Conservation (phyloP, 2,329 filamentous ascomycete species). For the Penicillium digitatum region DNA sequence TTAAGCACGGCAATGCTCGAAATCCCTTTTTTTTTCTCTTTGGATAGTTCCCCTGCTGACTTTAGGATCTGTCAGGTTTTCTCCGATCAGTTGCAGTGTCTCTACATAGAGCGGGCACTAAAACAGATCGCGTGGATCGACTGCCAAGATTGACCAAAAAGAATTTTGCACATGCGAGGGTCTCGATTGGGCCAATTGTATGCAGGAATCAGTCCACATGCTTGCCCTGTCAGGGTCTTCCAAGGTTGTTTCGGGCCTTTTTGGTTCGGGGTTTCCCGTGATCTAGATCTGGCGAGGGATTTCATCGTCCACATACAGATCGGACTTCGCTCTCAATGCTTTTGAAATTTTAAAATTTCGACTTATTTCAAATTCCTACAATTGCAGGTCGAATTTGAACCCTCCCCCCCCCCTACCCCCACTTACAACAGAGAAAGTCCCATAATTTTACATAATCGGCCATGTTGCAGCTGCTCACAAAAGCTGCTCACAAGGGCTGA, state of each 20-base stretch:
- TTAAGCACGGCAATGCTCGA: background rate
- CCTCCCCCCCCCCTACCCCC: too few species aligned
- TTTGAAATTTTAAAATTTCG: too few species aligned
- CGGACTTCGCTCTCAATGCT: background rate
- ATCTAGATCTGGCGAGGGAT: background rate
- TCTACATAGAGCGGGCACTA: constrained; percentile 2
- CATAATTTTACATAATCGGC: background rate
- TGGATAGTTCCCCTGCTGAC: background rate
- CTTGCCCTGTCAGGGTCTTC: background rate
- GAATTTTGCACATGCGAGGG: background rate
- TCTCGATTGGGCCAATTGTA: background rate
- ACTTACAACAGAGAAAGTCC: too few species aligned
- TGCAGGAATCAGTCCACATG: background rate
- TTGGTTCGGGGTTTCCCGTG: background rate
- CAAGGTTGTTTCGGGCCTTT: background rate
- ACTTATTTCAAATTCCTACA: background rate
- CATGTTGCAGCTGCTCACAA: background rate
- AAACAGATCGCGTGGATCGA: constrained; percentile 1
- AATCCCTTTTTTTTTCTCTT: too few species aligned
- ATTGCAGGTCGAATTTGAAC: background rate
- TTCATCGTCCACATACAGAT: background rate
- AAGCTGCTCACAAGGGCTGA: background rate
- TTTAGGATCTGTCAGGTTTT: background rate
- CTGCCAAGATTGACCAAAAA: background rate
- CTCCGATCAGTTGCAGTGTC: constrained; percentile 6